These are phyloP conservation scores for Kregervanrija pseudodelftensis DNA, from an alignment of 805 yeast genomes.

Conservation along the genomic window DNA sequence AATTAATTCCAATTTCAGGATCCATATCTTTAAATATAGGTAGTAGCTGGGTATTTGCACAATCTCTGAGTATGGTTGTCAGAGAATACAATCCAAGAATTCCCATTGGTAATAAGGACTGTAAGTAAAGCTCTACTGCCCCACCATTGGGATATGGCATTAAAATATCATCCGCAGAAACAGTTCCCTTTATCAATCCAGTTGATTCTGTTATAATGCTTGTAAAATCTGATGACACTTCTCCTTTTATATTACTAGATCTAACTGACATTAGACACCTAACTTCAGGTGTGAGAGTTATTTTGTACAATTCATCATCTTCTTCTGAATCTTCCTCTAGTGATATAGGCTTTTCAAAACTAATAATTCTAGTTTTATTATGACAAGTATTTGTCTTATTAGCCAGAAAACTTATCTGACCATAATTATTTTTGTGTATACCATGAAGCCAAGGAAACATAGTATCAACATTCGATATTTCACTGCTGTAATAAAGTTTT, in stretches of 20 bases:
- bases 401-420: conserved; percentile 41
- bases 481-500: conserved; percentile 16
- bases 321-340: conserved; percentile 3
- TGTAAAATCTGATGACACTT: conserved; percentile 22
- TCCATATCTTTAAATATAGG: conserved; percentile 56
- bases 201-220: conserved; percentile 31
- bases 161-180: conserved; percentile 47
- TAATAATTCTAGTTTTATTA: conserved; percentile 8
- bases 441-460: conserved; percentile 95
- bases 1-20: conserved; percentile 64
- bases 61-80: conserved; percentile 34
- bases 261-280: conserved; percentile 26
- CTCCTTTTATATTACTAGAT: conserved; percentile 23
- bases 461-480: conserved; percentile 53
- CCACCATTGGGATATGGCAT: conserved; percentile 32
- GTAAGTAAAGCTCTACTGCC: conserved; percentile 21
- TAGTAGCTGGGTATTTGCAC: conserved; percentile 33
- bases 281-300: conserved; percentile 16
- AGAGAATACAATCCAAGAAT: conserved; percentile 16
- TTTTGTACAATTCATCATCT: conserved; percentile 1
- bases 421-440: conserved; percentile 46
- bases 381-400: conserved; percentile 10
- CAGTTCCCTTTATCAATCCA: conserved; percentile 47
- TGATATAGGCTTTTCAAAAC: conserved; percentile 8
- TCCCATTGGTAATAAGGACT: conserved; percentile 20